Evolutionary conservation across 345 rosid genomes (phyloP), one percentile per base, ranked within the genome.

Genomic region (Psidium guajava): DNA sequence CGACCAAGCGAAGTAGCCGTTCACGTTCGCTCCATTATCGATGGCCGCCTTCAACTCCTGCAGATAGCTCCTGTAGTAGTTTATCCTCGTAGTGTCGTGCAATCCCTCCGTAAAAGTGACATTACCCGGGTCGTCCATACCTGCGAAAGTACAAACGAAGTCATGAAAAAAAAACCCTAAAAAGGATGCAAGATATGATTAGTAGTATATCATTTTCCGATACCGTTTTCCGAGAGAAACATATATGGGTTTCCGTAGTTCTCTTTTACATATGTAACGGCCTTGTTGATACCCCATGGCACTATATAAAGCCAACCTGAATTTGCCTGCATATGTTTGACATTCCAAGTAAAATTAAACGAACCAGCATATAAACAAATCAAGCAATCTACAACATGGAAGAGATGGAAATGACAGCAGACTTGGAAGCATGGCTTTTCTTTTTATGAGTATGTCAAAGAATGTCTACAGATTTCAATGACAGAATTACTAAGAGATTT

Each of bases 1-100:
- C 2, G 96, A 93, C 96, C 96, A 93, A 0, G 96, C 94, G 4
- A 93, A 93, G 85, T 94, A 94, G 8, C 96, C 94, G 3, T 82
- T 44, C 44, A 93, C 91, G 22, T 94, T 93, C 27, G 95, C 97
- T 84, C 94, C 95, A 77, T 89, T 91, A 73, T 91, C 94, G n/a
- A 81, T 87, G 15, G 92, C 94, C 82, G 84, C 90, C 90, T 91
- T 92, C 87, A 94, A 81, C 69, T 93, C 89, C 11, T 86, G 73
- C 77, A 94, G 40, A 84, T 92, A 94, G 74, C 86, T 85, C 85
- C n/a, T 88, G 85, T 87, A 94, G 88, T 57, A 93, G 40, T 88
- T 69, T 18, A 93, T 81, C 85, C 97, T 91, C 3, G 36, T 87
- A 1, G 89, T 89, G 87, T 93, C 97, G 7, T 89, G 90, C 81